A percentile compares a stretch with the other conserved stretches of the same genome.
These are phyloP conservation scores for Thermomucor indicae-seudaticae DNA, from an alignment of 371 early-diverging fungal species.

Conservation along the genomic window DNA sequence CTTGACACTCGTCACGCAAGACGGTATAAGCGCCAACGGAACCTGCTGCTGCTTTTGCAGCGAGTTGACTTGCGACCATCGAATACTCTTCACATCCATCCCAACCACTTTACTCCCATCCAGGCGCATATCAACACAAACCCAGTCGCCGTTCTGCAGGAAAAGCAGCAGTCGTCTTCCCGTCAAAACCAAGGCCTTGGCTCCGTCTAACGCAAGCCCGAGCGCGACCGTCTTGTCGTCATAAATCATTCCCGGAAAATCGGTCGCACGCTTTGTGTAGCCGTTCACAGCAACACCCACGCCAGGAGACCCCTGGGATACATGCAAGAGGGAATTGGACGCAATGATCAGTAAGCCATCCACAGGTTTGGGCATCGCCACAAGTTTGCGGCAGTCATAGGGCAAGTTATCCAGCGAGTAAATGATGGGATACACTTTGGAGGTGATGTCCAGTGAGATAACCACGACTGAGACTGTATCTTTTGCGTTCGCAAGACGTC, in stretches of 20 bases:
- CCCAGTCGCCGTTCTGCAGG: conserved; percentile 65
- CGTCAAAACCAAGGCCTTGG: conserved; percentile 46
- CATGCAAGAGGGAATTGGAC: conserved; percentile 78
- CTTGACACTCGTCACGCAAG: conserved; percentile 57
- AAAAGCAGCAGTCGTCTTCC: conserved; percentile 54
- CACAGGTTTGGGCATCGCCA: conserved; percentile 79
- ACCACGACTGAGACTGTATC: conserved; percentile 83
- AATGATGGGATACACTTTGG: conserved; percentile 75
- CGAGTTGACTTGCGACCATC: conserved; percentile 9
- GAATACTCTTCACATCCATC: conserved; percentile 33
- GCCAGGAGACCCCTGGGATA: conserved; percentile 82
- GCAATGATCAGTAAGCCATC: conserved; percentile 85
- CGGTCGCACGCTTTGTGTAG: conserved; percentile 48
- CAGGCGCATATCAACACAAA: conserved; percentile 62
- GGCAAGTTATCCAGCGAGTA: conserved; percentile 78
- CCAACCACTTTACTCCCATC: conserved; percentile 60
- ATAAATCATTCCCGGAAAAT: conserved; percentile 46
- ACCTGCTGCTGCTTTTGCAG: background rate
- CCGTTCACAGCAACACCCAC: conserved; percentile 75
- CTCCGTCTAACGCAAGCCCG: conserved; percentile 52
- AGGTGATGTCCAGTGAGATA: conserved; percentile 79
- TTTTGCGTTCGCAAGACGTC: conserved; percentile 62
- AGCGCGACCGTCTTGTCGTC: conserved; percentile 23
- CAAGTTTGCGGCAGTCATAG: conserved; percentile 69
- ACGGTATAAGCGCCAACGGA: conserved; percentile 36